phyloP scores from a whole-genome alignment of 306 rosid genomes.

The Inga laurina region DNA sequence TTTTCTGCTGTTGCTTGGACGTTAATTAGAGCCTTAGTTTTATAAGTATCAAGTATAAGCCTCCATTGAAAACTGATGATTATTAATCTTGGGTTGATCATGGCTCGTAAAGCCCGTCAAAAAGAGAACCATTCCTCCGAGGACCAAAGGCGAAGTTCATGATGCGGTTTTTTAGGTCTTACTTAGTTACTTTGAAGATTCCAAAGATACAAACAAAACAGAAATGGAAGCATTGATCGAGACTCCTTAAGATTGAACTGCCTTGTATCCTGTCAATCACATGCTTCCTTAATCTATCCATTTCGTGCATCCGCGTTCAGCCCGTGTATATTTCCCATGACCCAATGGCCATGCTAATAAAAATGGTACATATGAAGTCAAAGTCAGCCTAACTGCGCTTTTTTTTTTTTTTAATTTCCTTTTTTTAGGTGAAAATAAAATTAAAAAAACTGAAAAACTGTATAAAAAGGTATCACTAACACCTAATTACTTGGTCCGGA shows the following conservation, averaged over 20 bases:
- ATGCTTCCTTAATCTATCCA: neutral
- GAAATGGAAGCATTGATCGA: neutral
- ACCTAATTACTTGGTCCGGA: neutral
- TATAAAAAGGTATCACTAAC: no score
- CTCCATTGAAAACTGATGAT: neutral
- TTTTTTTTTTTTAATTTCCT: no score
- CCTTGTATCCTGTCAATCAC: neutral
- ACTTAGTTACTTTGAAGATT: neutral
- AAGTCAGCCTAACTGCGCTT: neutral
- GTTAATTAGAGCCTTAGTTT: neutral
- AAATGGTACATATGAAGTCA: neutral
- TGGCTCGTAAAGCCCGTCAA: neutral
- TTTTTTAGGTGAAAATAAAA: neutral
- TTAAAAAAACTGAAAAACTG: neutral
- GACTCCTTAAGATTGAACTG: neutral
- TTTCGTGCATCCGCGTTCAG: neutral
- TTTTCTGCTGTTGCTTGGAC: neutral
- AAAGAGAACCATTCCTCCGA: neutral
- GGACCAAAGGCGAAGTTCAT: neutral
- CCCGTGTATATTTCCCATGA: neutral
- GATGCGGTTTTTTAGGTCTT: neutral
- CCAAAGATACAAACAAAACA: neutral
- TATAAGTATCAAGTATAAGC: neutral
- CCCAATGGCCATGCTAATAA: neutral
- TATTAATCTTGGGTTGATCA: neutral